Evolutionary conservation across 768 basidiomycete species (phyloP).

Genomic region (Boletellus emodensis): DNA sequence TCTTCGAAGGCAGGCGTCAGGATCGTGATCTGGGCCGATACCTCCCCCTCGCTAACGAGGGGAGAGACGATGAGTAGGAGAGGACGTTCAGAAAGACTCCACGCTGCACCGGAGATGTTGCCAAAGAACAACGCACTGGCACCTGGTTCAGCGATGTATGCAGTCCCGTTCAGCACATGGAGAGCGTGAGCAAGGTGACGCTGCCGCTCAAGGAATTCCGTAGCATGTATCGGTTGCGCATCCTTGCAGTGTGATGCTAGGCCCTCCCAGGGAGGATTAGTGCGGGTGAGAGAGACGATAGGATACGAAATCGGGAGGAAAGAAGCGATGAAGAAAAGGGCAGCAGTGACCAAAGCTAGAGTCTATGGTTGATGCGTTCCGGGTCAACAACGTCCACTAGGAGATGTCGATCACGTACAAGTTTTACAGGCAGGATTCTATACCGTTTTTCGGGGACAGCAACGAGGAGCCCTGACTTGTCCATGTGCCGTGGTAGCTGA

Average conservation of each 20-base stretch:
- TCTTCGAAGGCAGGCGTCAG: conserved; percentile 78
- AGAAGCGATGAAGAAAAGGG: conserved; percentile 2
- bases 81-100: conserved; percentile 77
- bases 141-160: conserved; percentile 79
- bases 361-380: conserved; percentile 6
- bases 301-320: neutral
- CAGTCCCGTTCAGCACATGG: conserved; percentile 48
- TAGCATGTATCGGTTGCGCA: conserved; percentile 42
- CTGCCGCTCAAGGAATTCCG: conserved; percentile 54
- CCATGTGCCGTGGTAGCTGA: conserved; percentile 1
- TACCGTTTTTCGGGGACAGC: neutral
- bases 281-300: neutral
- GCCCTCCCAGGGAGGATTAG: conserved; percentile 21
- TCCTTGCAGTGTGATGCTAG: conserved; percentile 44
- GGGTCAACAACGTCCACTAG: neutral
- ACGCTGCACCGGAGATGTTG: conserved; percentile 60
- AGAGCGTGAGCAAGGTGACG: conserved; percentile 48
- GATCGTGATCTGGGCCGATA: conserved; percentile 48
- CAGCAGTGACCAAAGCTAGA: conserved; percentile 6
- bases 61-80: conserved; percentile 65
- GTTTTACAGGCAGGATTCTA: neutral
- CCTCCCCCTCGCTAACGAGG: conserved; percentile 14
- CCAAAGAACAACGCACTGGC: conserved; percentile 67
- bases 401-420: conserved; percentile 6
- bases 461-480: neutral